phyloP scores from a whole-genome alignment of 805 yeast genomes.

The Saccharomycopsis sp. region DNA sequence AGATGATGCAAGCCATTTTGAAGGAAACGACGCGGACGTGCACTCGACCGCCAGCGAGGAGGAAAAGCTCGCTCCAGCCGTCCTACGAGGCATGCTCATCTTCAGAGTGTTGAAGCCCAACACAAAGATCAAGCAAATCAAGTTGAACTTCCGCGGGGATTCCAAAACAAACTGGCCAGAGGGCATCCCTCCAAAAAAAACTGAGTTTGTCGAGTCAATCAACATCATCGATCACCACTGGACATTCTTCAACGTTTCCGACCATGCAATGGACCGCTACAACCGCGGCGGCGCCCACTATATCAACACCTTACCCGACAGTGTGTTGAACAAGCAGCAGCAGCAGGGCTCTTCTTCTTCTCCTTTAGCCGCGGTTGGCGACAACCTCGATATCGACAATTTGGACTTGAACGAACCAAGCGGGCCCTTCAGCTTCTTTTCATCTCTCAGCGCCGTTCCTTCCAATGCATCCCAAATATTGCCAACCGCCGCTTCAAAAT shows the following conservation, averaged over 20 bases:
- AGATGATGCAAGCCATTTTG: neutral
- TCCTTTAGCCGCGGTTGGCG: slow-evolving; percentile 22
- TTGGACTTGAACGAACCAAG: slow-evolving; percentile 7
- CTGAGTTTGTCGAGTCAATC: slow-evolving; percentile 53
- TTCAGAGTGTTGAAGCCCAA: slow-evolving; percentile 58
- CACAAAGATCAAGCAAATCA: slow-evolving; percentile 56
- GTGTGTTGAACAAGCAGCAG: slow-evolving; percentile 8
- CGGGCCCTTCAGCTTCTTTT: slow-evolving; percentile 17
- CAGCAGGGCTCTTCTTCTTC: too few relatives aligned
- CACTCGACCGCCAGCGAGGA: neutral
- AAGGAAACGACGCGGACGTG: neutral
- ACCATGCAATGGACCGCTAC: slow-evolving; percentile 26
- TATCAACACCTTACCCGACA: slow-evolving; percentile 20
- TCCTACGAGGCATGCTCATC: slow-evolving; percentile 72
- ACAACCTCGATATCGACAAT: slow-evolving; percentile 18
- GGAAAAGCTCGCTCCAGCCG: slow-evolving; percentile 47
- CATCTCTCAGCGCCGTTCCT: slow-evolving; percentile 25
- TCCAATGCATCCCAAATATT: slow-evolving; percentile 18
- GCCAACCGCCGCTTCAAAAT: slow-evolving; percentile 1
- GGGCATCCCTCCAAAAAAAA: slow-evolving; percentile 87
- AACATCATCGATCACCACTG: slow-evolving; percentile 74
- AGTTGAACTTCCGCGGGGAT: slow-evolving; percentile 53
- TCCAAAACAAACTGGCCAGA: slow-evolving; percentile 94
- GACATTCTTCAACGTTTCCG: slow-evolving; percentile 63
- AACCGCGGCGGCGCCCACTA: slow-evolving; percentile 36